Conservation (phyloP, 306 rosid genomes). For the Biancaea sappan region DNA sequence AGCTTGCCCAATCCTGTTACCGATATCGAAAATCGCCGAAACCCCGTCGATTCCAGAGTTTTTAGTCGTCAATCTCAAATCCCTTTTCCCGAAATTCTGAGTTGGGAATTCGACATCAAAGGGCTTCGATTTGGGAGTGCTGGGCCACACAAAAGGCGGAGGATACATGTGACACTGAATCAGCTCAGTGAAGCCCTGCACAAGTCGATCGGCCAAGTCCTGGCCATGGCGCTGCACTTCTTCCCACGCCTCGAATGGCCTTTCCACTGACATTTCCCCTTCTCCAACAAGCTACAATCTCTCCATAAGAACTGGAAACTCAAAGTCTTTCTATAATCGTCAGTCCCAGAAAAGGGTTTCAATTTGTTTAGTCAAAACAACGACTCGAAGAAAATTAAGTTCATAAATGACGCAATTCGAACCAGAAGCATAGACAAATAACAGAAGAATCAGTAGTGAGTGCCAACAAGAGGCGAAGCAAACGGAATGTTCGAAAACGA, state of each 20-base stretch:
- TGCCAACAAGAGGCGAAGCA: too few relatives aligned
- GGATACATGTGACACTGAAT: conserved; percentile 77
- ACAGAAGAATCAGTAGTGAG: background rate
- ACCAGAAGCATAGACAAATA: background rate
- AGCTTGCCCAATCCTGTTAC: conserved; percentile 82
- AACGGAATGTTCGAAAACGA: too few relatives aligned
- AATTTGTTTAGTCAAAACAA: background rate
- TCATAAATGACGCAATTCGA: background rate
- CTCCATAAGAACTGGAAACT: conserved; percentile 31
- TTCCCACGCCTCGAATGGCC: conserved; percentile 94
- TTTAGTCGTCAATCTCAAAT: conserved; percentile 50
- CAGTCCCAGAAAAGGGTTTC: background rate
- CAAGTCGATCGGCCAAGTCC: conserved; percentile 89
- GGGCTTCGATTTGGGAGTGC: conserved; percentile 61
- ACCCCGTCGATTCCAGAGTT: conserved; percentile 62
- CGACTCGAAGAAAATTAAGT: background rate
- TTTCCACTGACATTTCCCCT: conserved; percentile 71
- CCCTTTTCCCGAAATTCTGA: conserved; percentile 59
- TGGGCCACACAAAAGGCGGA: conserved; percentile 82
- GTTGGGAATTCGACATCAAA: conserved; percentile 78
- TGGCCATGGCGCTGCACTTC: conserved; percentile 95
- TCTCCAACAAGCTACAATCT: conserved; percentile 12
- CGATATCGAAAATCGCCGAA: conserved; percentile 77
- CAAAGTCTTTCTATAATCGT: background rate
- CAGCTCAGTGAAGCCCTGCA: conserved; percentile 85